Conservation (phyloP, 1,284 basidiomycete genomes). For the Sanghuangporus weigelae region DNA sequence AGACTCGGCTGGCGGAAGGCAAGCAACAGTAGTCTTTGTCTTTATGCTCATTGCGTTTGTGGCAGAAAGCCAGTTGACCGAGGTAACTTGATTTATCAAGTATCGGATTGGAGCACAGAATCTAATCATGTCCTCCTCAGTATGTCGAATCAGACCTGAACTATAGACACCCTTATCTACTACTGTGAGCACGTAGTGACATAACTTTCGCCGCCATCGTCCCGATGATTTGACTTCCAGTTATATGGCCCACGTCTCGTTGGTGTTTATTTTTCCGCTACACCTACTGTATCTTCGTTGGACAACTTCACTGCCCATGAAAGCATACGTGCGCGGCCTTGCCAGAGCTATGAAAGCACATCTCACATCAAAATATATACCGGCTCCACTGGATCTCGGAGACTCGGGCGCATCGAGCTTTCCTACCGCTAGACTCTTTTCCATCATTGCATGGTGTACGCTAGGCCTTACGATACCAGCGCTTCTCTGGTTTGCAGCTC, state of each 20-base stretch:
- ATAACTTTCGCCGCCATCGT: background rate
- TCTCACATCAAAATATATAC: background rate
- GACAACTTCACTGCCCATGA: slow-evolving; percentile 40
- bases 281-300: slow-evolving; percentile 59
- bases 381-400: background rate
- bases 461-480: slow-evolving; percentile 55
- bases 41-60: slow-evolving; percentile 59
- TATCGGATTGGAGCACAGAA: background rate
- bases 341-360: slow-evolving; percentile 37
- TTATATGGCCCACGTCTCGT: slow-evolving; percentile 71
- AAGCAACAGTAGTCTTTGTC: slow-evolving; percentile 47
- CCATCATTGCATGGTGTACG: slow-evolving; percentile 46
- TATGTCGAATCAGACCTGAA: slow-evolving; percentile 68
- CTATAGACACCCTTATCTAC: slow-evolving; percentile 72
- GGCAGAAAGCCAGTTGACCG: slow-evolving; percentile 62
- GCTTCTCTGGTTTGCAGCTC: slow-evolving; percentile 68
- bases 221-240: slow-evolving; percentile 34
- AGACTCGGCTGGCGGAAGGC: slow-evolving; percentile 25
- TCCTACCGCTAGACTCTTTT: slow-evolving; percentile 40
- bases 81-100: slow-evolving; percentile 36
- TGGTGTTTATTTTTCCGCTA: slow-evolving; percentile 63
- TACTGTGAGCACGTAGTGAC: slow-evolving; percentile 51
- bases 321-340: slow-evolving; percentile 45
- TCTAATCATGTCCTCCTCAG: slow-evolving; percentile 30
- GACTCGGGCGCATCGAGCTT: slow-evolving; percentile 28